Evolutionary conservation across 495 filamentous ascomycete species (phyloP).

Genomic region (Sporormia fimetaria): DNA sequence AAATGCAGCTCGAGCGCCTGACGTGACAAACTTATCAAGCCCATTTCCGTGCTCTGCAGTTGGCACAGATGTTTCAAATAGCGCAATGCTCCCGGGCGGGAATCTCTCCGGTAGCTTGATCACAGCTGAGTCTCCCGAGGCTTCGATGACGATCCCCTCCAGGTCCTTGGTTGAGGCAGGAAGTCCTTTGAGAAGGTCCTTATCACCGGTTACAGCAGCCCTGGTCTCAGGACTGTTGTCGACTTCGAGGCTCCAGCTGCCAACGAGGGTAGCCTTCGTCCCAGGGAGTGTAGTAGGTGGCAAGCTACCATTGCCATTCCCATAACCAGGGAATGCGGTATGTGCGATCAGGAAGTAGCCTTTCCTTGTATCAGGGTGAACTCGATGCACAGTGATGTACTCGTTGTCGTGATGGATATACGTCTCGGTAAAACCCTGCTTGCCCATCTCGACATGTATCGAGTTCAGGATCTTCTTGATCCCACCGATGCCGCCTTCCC

Average conservation of each 20-base stretch:
- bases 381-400: constrained; percentile 90
- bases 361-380: constrained; percentile 79
- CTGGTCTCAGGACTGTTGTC: constrained; percentile 56
- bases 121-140: constrained; percentile 55
- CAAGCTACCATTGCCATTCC: constrained; percentile 64
- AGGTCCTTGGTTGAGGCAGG: constrained; percentile 67
- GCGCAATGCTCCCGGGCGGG: constrained; percentile 81
- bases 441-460: constrained; percentile 87
- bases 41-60: constrained; percentile 65
- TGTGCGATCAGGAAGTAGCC: constrained; percentile 93
- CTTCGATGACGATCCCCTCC: constrained; percentile 57
- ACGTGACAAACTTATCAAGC: constrained; percentile 71
- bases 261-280: constrained; percentile 62
- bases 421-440: constrained; percentile 86
- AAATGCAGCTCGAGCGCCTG: constrained; percentile 72
- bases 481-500: constrained; percentile 70
- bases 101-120: constrained; percentile 74
- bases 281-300: constrained; percentile 65
- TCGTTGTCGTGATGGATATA: constrained; percentile 93
- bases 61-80: constrained; percentile 94
- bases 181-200: constrained; percentile 60
- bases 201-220: constrained; percentile 52
- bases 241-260: constrained; percentile 81
- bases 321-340: constrained; percentile 83
- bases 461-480: constrained; percentile 85